phyloP scores from a whole-genome alignment of 225 moss, liverwort and hornwort species.

The Straminergon stramineum region DNA sequence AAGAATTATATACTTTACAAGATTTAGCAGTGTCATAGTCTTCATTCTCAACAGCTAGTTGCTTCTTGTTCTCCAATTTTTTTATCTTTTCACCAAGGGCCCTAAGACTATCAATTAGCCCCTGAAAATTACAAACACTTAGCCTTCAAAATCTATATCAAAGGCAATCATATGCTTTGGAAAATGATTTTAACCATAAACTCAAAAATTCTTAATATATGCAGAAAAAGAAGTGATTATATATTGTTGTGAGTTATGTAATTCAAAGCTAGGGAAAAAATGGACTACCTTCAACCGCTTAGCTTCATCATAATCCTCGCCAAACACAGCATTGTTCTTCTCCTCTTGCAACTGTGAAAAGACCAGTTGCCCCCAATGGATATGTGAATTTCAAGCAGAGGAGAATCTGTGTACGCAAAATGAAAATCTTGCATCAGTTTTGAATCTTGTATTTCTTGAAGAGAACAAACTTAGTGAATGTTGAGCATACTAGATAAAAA shows the following conservation, averaged over 20 bases:
- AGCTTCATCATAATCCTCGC: constrained; percentile 90
- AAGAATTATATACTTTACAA: constrained; percentile 44
- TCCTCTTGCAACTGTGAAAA: constrained; percentile 85
- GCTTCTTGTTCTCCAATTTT: constrained; percentile 57
- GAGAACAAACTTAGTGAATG: neutral
- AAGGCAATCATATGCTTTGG: neutral
- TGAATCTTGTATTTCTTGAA: neutral
- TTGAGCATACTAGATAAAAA: neutral
- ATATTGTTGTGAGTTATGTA: neutral
- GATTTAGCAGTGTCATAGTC: constrained; percentile 86
- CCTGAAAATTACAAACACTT: constrained; percentile 10
- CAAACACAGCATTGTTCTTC: constrained; percentile 55
- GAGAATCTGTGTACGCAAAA: constrained; percentile 1
- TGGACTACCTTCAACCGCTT: constrained; percentile 63
- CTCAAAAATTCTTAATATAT: rapidly evolving
- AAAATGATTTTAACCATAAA: neutral
- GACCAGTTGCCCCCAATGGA: constrained; percentile 24
- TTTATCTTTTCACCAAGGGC: constrained; percentile 64
- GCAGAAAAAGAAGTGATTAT: rapidly evolving
- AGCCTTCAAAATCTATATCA: neutral
- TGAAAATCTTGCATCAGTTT: neutral
- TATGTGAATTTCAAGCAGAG: constrained; percentile 19
- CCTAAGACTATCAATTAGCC: constrained; percentile 59
- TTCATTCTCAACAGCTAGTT: constrained; percentile 63
- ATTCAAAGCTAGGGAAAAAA: neutral